Conservation (phyloP, 768 basidiomycete species). For the Mycena galericulata region DNA sequence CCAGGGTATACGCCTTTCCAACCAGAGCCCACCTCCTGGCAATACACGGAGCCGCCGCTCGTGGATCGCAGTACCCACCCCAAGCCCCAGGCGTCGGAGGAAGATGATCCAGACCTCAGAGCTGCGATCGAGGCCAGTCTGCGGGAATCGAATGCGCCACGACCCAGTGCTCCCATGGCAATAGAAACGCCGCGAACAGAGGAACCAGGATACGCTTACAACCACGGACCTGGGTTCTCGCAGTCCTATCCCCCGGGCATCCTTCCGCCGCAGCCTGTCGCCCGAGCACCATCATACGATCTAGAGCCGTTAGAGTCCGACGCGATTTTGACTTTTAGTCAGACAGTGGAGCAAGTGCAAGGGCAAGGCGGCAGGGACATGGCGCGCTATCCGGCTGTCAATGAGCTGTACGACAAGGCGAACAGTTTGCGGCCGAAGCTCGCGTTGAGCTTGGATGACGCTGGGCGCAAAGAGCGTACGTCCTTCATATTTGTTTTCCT, state of each 20-base stretch:
- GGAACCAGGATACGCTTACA: conserved; percentile 49
- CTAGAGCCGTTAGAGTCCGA: conserved; percentile 86
- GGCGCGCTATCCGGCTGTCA: conserved; percentile 84
- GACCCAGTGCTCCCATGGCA: conserved; percentile 80
- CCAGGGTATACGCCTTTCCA: conserved; percentile 80
- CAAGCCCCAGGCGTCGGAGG: conserved; percentile 63
- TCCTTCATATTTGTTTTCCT: conserved; percentile 18
- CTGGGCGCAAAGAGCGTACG: conserved; percentile 86
- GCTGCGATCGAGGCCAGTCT: conserved; percentile 97
- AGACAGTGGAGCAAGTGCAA: conserved; percentile 88
- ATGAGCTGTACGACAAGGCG: conserved; percentile 87
- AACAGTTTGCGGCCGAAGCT: conserved; percentile 84
- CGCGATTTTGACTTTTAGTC: conserved; percentile 89
- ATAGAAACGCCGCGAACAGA: conserved; percentile 65
- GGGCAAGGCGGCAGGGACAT: conserved; percentile 83
- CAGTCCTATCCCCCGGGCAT: conserved; percentile 57
- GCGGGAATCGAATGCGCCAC: conserved; percentile 83
- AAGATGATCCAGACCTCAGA: conserved; percentile 91
- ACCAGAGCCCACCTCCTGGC: conserved; percentile 65
- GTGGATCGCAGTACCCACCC: conserved; percentile 66
- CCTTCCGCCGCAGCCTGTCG: conserved; percentile 55
- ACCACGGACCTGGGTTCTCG: conserved; percentile 52
- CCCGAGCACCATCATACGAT: conserved; percentile 81
- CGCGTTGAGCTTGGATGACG: conserved; percentile 85
- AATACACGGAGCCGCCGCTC: conserved; percentile 78